Conservation (phyloP, 75 land plant species). For the Pinus taeda region DNA sequence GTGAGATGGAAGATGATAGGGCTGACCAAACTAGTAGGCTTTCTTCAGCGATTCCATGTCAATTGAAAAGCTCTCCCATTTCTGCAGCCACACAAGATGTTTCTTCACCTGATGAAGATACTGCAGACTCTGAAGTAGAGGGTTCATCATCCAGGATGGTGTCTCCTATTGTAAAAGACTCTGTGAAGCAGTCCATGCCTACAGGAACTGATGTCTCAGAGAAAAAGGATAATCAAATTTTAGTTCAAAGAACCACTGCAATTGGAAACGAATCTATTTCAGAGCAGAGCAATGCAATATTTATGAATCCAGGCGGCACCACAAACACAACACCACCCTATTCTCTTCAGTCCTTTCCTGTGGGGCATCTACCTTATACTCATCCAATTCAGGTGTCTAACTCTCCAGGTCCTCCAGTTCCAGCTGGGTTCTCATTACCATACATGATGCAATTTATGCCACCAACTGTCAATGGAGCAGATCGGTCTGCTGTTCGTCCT, state of each 20-base stretch:
- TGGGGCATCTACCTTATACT: constrained; percentile 23
- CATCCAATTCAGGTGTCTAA: constrained; percentile 18
- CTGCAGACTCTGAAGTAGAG: constrained; percentile 65
- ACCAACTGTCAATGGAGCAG: constrained; percentile 12
- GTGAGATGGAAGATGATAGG: constrained; percentile 40
- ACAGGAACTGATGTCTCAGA: constrained; percentile 10
- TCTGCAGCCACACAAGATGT: constrained; percentile 51
- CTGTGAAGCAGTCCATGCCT: constrained; percentile 15
- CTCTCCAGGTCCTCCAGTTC: constrained; percentile 11
- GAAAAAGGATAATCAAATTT: constrained; percentile 21
- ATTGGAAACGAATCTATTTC: constrained; percentile 23
- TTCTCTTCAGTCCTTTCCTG: constrained; percentile 19
- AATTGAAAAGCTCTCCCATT: constrained; percentile 31
- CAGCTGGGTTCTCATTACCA: constrained; percentile 17
- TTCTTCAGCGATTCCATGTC: constrained; percentile 3
- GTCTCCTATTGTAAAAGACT: constrained; percentile 22
- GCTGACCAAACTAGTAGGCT: constrained; percentile 26
- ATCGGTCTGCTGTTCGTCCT: constrained; percentile 16
- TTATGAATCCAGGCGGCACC: constrained; percentile 9
- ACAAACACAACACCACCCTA: background rate
- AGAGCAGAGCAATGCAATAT: constrained; percentile 16
- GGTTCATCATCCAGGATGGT: constrained; percentile 44
- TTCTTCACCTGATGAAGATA: constrained; percentile 60
- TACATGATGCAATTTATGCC: constrained; percentile 29
- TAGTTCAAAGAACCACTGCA: constrained; percentile 13